Percentiles rank a stretch among this genome's conserved stretches.
Conservation (phyloP, 2,329 filamentous ascomycete species). For the Sporothrix brasiliensis region DNA sequence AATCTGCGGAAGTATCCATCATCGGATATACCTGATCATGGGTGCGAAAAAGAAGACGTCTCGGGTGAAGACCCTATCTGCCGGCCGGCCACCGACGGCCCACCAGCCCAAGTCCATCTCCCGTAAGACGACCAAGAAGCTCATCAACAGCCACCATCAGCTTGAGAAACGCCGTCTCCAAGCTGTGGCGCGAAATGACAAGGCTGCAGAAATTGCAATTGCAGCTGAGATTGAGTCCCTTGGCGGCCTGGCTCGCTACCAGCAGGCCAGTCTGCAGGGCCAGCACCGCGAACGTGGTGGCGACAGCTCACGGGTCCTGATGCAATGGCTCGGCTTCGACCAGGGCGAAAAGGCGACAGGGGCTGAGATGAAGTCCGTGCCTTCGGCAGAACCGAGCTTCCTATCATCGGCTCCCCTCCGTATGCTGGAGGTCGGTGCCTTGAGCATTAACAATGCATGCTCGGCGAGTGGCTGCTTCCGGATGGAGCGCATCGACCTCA, state of each 20-base stretch:
- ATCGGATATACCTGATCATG: slow-evolving; percentile 46
- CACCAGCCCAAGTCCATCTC: slow-evolving; percentile 61
- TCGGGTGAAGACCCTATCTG: slow-evolving; percentile 50
- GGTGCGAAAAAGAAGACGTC: slow-evolving; percentile 50
- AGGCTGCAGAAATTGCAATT: slow-evolving; percentile 50
- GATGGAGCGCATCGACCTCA: slow-evolving; percentile 83
- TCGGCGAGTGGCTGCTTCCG: slow-evolving; percentile 71
- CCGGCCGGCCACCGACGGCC: slow-evolving; percentile 60
- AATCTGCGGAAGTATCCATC: not conserved
- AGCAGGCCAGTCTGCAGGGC: slow-evolving; percentile 69
- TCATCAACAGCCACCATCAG: slow-evolving; percentile 68
- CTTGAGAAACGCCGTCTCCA: slow-evolving; percentile 64
- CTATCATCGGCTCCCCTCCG: slow-evolving; percentile 46
- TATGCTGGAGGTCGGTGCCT: slow-evolving; percentile 85
- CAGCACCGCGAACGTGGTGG: slow-evolving; percentile 67
- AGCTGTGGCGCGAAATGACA: slow-evolving; percentile 59
- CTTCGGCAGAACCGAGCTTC: not conserved
- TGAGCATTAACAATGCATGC: slow-evolving; percentile 83
- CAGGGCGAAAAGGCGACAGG: slow-evolving; percentile 30
- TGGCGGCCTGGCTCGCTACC: slow-evolving; percentile 66
- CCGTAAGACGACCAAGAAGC: slow-evolving; percentile 63
- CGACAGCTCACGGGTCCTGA: slow-evolving; percentile 65
- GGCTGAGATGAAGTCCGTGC: not conserved
- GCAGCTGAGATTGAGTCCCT: slow-evolving; percentile 58
- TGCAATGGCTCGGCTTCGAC: slow-evolving; percentile 61